A percentile compares a stretch with the other conserved stretches of the same genome.
Evolutionary conservation across 73 alveolate species (phyloP).

Genomic region (Symbiodinium natans): DNA sequence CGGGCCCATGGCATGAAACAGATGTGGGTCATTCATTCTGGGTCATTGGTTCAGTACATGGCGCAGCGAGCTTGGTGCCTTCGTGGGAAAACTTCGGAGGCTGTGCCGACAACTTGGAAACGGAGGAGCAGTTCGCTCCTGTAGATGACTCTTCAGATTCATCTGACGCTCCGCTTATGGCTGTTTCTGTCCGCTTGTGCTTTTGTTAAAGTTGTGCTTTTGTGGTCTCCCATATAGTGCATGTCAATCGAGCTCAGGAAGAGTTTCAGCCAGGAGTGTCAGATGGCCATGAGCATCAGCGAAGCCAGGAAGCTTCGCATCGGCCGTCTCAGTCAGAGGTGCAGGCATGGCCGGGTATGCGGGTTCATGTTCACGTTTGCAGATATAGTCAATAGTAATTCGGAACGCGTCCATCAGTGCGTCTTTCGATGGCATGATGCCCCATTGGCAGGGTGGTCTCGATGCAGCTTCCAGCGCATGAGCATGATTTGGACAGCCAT

Average conservation of each 20-base stretch:
- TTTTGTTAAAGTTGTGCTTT: too few species aligned
- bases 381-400: background rate
- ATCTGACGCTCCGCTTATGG: background rate
- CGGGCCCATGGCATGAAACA: too few species aligned
- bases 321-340: background rate
- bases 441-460: background rate
- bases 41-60: too few species aligned
- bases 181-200: too few species aligned
- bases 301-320: background rate
- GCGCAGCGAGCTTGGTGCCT: too few species aligned
- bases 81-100: too few species aligned
- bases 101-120: constrained; percentile 7
- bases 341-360: background rate
- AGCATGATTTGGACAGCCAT: too few species aligned
- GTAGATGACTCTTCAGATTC: constrained; percentile 3
- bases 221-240: too few species aligned
- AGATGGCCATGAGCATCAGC: background rate
- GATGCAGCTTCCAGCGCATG: background rate
- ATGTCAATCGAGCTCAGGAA: background rate
- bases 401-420: background rate
- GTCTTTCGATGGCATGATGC: background rate
- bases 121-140: background rate
- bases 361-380: background rate
- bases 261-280: background rate
- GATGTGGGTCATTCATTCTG: too few species aligned